Base-by-base conservation (phyloP, 306 rosid genomes). In the Alnus glutinosa region DNA sequence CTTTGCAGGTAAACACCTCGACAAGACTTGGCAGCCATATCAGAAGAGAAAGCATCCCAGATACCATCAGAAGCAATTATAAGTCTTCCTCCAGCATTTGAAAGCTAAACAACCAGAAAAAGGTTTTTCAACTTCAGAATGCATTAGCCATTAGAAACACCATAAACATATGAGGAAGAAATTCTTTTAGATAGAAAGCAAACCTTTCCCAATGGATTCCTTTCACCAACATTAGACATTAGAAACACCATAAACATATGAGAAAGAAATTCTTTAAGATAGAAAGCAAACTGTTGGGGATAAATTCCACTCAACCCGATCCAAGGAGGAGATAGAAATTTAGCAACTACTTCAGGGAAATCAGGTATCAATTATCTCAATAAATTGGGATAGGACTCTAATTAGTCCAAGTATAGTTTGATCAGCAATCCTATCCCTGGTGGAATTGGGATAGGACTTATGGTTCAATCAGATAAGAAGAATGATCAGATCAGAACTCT, bases 31-130 rank as follows among this genome's bases (percentile, higher is more conserved):
- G 99, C 99, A 59, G 97, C 98, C 77, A 79, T 75, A 50, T 93
- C 96, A 74, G 97, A 91, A 62, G 96, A 89, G 84, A 95, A 87
- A 51, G 99, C 92, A 77, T 95, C 99, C 99, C 99, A 95, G 77
- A 95, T 95, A 59, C 99, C 99, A 87, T 95, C 99, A 82, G 99
- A 95, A 72, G 99, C 99, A 80, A 95, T 95, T 82, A 95, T 90
- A 58, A 95, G 95, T 77, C 99, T 86, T 76, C 99, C 97, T 19
- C 98, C 99, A 71, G 97, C 93, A 90, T 77, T 86, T 75, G 98
- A 95, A 83, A 95, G 98, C 99, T 93, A 86, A 55, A 79, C 6
- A 80, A 73, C 70, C 78, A 83, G 23, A 76, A 61, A 72, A 67
- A 78, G 14, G 61, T 63, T 81, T 16, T 69, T 77, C 23, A 82